Evolutionary conservation across 306 rosid genomes (phyloP).

Genomic region (Cicer judaicum): DNA sequence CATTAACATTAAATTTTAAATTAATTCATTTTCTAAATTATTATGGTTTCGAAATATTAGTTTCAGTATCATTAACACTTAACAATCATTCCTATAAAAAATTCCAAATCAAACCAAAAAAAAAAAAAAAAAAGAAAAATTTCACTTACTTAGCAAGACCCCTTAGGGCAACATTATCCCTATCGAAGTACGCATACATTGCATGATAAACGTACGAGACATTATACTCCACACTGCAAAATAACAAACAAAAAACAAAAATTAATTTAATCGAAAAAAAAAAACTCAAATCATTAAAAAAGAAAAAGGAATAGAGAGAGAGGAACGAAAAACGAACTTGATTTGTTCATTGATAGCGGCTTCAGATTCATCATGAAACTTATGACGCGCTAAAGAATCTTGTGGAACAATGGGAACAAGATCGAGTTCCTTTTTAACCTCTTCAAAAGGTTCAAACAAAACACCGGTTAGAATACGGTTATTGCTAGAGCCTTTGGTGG

Average conservation of each 20-base stretch:
- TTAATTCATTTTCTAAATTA: no score
- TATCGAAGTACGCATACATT: slow-evolving; percentile 89
- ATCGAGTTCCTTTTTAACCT: slow-evolving; percentile 89
- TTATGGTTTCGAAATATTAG: no score
- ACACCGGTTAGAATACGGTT: slow-evolving; percentile 71
- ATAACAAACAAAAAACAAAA: not conserved
- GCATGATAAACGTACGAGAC: slow-evolving; percentile 94
- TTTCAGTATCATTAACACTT: not conserved
- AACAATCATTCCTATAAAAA: not conserved
- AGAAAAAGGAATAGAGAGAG: not conserved
- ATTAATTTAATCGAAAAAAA: not conserved
- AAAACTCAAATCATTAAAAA: not conserved
- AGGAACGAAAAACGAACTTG: slow-evolving; percentile 55
- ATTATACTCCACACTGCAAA: slow-evolving; percentile 89
- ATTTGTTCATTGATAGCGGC: slow-evolving; percentile 92
- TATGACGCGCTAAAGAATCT: slow-evolving; percentile 83
- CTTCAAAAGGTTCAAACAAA: slow-evolving; percentile 90
- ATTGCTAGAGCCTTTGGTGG: slow-evolving; percentile 57
- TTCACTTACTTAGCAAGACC: slow-evolving; percentile 89
- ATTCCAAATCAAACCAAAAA: slow-evolving; percentile 49
- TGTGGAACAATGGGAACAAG: slow-evolving; percentile 80
- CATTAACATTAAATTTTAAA: not conserved
- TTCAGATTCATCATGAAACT: slow-evolving; percentile 60
- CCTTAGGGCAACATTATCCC: slow-evolving; percentile 93
- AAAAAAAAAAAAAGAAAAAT: not conserved